Conservation (phyloP, 2,329 filamentous ascomycete species). For the Aspergillus fumigatiaffinis region DNA sequence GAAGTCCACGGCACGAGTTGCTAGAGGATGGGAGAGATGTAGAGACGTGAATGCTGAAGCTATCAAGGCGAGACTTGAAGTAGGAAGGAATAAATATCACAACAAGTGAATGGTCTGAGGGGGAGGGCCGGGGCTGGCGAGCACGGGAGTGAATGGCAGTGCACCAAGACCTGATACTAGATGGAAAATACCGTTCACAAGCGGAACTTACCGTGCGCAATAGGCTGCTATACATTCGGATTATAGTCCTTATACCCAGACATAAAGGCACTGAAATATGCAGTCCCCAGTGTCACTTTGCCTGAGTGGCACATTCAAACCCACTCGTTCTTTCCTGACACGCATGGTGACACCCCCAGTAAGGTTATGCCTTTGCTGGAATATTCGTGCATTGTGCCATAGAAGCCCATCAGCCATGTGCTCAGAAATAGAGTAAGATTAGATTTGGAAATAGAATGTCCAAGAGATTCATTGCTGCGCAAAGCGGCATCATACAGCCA, state of each 20-base stretch:
- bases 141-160: not conserved
- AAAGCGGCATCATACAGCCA: not conserved
- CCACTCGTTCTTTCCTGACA: not conserved
- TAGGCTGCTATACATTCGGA: not conserved
- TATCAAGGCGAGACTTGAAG: not conserved
- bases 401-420: not conserved
- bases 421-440: not conserved
- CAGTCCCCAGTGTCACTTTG: not conserved
- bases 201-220: not conserved
- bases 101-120: not conserved
- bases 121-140: no score
- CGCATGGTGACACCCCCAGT: conserved; percentile 8
- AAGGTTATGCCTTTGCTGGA: not conserved
- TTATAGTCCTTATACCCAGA: not conserved
- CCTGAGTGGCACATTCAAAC: conserved; percentile 3
- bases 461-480: not conserved
- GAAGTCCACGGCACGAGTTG: not conserved
- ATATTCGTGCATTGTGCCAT: not conserved
- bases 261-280: not conserved
- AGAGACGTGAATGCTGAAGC: not conserved
- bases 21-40: not conserved
- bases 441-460: not conserved
- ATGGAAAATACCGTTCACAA: not conserved
- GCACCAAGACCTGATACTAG: not conserved
- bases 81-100: not conserved